Evolutionary conservation across 1,284 basidiomycete species (phyloP).

Genomic region (Rhodotorula sp.): DNA sequence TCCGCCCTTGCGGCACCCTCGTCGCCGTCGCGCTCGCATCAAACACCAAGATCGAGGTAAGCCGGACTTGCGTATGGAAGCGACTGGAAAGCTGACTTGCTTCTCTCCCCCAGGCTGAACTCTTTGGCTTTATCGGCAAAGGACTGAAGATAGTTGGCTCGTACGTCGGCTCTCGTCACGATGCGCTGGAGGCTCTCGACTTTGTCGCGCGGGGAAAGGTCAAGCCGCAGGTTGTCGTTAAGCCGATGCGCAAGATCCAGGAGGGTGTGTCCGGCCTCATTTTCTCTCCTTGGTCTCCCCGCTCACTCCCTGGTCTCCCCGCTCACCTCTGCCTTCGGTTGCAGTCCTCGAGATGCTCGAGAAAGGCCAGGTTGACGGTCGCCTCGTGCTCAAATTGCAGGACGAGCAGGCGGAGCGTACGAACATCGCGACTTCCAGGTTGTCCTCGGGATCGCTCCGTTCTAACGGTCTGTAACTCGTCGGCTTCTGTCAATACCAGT

Average conservation of each 20-base stretch:
- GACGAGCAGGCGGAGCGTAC: too few relatives aligned
- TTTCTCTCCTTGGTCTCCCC: not conserved
- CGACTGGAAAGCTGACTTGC: constrained; percentile 69
- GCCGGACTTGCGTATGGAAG: constrained; percentile 26
- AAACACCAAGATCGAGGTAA: constrained; percentile 49
- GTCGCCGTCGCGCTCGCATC: constrained; percentile 38
- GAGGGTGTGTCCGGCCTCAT: constrained; percentile 51
- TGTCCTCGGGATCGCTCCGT: too few relatives aligned
- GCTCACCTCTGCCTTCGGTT: constrained; percentile 49
- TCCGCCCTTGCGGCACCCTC: constrained; percentile 38
- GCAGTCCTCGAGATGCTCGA: constrained; percentile 61
- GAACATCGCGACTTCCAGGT: too few relatives aligned
- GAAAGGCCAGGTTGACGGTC: constrained; percentile 61
- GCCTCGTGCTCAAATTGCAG: constrained; percentile 57
- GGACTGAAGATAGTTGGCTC: constrained; percentile 39
- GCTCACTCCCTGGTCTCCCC: not conserved
- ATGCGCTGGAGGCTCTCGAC: constrained; percentile 59
- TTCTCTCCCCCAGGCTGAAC: not conserved
- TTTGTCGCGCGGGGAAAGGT: constrained; percentile 46
- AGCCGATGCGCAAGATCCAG: constrained; percentile 32
- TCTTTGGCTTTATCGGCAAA: constrained; percentile 56
- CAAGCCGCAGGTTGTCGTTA: constrained; percentile 53
- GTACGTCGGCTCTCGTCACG: constrained; percentile 58
- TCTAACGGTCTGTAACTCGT: too few relatives aligned
- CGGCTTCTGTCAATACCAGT: too few relatives aligned